A percentile compares a stretch with the other conserved stretches of the same genome.
phyloP scores from a whole-genome alignment of 2,329 filamentous ascomycete species.

The Piedraia hortae region DNA sequence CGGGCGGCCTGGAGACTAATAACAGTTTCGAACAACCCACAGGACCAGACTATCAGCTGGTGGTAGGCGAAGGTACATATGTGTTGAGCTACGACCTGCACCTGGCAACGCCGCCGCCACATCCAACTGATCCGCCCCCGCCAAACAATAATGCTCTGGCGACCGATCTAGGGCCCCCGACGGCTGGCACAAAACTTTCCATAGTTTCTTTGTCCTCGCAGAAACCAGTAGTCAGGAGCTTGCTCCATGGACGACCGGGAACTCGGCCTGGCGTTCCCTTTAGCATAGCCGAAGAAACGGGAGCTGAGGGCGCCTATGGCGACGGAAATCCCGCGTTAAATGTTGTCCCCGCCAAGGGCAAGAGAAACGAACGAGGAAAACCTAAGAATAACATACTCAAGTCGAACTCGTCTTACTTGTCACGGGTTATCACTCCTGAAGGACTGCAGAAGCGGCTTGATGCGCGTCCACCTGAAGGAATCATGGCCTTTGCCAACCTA shows the following conservation, averaged over 20 bases:
- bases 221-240: slow-evolving; percentile 20
- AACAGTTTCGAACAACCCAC: slow-evolving; percentile 60
- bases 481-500: slow-evolving; percentile 85
- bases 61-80: slow-evolving; percentile 88
- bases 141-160: slow-evolving; percentile 75
- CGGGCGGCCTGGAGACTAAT: slow-evolving; percentile 70
- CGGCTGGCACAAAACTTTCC: slow-evolving; percentile 59
- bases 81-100: slow-evolving; percentile 71
- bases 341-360: slow-evolving; percentile 36
- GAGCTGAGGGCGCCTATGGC: slow-evolving; percentile 62
- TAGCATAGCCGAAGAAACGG: too few species aligned
- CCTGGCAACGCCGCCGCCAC: slow-evolving; percentile 77
- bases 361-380: slow-evolving; percentile 50
- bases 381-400: slow-evolving; percentile 97
- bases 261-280: too few species aligned
- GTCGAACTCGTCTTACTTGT: slow-evolving; percentile 95
- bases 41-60: slow-evolving; percentile 63
- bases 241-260: slow-evolving; percentile 18
- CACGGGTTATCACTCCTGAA: slow-evolving; percentile 82
- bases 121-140: slow-evolving; percentile 74
- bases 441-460: slow-evolving; percentile 47
- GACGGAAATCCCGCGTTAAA: slow-evolving; percentile 55
- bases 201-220: slow-evolving; percentile 36
- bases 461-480: slow-evolving; percentile 49
- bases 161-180: slow-evolving; percentile 60